Evolutionary conservation across 495 filamentous ascomycete genomes (phyloP).

Genomic region (Hypoxylon perforatum): DNA sequence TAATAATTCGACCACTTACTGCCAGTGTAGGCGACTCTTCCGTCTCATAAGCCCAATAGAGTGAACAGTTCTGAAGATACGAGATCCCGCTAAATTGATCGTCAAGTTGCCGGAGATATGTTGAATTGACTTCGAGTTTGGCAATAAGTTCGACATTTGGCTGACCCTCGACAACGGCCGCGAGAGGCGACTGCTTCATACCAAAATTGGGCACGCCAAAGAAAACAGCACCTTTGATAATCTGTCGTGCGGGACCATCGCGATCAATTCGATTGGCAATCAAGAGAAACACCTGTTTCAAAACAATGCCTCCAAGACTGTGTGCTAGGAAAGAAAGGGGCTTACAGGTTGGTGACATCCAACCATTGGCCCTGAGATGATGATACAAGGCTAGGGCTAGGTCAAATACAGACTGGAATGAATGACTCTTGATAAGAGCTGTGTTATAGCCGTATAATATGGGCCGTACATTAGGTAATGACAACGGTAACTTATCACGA

Average conservation of each 20-base stretch:
- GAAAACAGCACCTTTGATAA: constrained; percentile 43
- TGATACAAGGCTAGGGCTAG: constrained; percentile 24
- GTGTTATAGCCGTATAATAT: constrained; percentile 49
- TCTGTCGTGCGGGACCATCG: constrained; percentile 15
- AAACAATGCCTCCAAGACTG: constrained; percentile 50
- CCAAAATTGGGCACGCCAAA: constrained; percentile 49
- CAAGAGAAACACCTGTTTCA: constrained; percentile 44
- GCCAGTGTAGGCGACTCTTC: constrained; percentile 19
- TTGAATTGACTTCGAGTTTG: constrained; percentile 16
- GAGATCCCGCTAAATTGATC: constrained; percentile 19
- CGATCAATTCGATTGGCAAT: constrained; percentile 21
- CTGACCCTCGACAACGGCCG: constrained; percentile 37
- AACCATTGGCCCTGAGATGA: constrained; percentile 22
- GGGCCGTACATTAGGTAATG: constrained; percentile 35
- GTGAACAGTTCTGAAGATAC: neutral
- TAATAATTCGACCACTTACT: constrained; percentile 1
- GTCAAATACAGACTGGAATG: constrained; percentile 38
- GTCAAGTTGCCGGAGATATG: constrained; percentile 29
- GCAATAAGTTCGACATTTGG: constrained; percentile 25
- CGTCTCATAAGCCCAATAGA: constrained; percentile 40
- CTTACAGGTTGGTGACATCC: constrained; percentile 16
- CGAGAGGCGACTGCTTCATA: constrained; percentile 38
- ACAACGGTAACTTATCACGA: constrained; percentile 44
- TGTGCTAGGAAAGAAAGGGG: constrained; percentile 49
- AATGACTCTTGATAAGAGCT: constrained; percentile 9